Evolutionary conservation across 768 basidiomycete species (phyloP), one percentile per base, ranked within the genome.

Genomic region (Termitomyces sp.): DNA sequence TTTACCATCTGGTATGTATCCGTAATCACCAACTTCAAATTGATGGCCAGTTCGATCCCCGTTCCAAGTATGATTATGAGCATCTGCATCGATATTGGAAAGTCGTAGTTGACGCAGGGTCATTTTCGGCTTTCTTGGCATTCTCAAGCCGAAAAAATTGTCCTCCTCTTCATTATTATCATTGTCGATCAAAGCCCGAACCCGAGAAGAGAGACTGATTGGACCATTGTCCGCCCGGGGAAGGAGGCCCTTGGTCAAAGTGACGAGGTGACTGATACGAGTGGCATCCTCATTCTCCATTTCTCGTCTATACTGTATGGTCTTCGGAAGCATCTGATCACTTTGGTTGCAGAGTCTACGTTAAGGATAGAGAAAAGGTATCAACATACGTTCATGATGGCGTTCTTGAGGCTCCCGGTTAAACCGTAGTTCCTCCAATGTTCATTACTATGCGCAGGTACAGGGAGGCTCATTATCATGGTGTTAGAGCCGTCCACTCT

Each of bases 401-500:
- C 61, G 34, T 64, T 65, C 0, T 75, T 65, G 7, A 80, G 58
- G 5, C 73, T 79, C 50, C 76, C 70, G 0, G 77, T 75, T 19
- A 81, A 64, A 9, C 74, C 73, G 57, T 75, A 81, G 59, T 75
- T 73, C 31, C 65, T 25, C 69, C 71, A 69, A n/a, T 32, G 32
- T 6, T 58, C 66, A 31, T 76, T 66, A 4, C 68, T 72, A 1
- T 71, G 73, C 8, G 71, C 69, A 25, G 79, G 79, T 14, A 82
- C 69, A 25, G 79, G 79, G 12, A 82, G 61, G 23, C 79, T 80
- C 59, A 81, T 72, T 9, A 81, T 69, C 11, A 80, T 66, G 4
- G 71, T 75, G 19, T 71, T 70, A 11, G 69, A 69, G 5, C 68
- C 72, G 57, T 77, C 73, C 4, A 81, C 71, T 31, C 77, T 67